These are phyloP conservation scores for Podosphaera fusca DNA, from an alignment of 2,329 filamentous ascomycete species.

Conservation along the genomic window DNA sequence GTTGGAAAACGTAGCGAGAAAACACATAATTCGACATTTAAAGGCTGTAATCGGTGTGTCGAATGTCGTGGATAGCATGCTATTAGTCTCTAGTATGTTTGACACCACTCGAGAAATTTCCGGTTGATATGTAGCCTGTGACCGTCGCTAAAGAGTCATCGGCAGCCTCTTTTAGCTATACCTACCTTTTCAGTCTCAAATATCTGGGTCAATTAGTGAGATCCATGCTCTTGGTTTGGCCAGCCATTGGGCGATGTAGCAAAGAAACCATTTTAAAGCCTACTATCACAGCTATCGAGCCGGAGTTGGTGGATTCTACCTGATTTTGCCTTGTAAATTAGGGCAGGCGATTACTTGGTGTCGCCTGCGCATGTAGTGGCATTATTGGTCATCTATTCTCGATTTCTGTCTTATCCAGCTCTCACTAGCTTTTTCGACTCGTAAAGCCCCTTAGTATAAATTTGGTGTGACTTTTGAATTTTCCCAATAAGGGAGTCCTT, in stretches of 20 bases:
- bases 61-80: too few species aligned
- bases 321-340: not conserved
- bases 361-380: not conserved
- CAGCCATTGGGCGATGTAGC: not conserved
- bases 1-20: too few species aligned
- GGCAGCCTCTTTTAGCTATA: too few species aligned
- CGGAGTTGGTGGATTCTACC: not conserved
- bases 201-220: too few species aligned
- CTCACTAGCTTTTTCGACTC: not conserved
- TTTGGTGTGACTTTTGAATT: not conserved
- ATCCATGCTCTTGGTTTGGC: not conserved
- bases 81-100: too few species aligned
- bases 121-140: too few species aligned
- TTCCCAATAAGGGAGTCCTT: not conserved
- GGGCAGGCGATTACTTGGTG: not conserved
- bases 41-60: too few species aligned
- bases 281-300: not conserved
- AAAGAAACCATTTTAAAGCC: not conserved
- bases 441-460: not conserved
- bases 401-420: not conserved
- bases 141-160: too few species aligned
- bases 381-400: not conserved
- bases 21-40: too few species aligned
- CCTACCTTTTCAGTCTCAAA: too few species aligned
- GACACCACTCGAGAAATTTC: too few species aligned